A percentile compares a stretch with the other conserved stretches of the same genome.
Evolutionary conservation across 352 stramenopile genomes (phyloP).

Genomic region (Globisporangium radiosum): DNA sequence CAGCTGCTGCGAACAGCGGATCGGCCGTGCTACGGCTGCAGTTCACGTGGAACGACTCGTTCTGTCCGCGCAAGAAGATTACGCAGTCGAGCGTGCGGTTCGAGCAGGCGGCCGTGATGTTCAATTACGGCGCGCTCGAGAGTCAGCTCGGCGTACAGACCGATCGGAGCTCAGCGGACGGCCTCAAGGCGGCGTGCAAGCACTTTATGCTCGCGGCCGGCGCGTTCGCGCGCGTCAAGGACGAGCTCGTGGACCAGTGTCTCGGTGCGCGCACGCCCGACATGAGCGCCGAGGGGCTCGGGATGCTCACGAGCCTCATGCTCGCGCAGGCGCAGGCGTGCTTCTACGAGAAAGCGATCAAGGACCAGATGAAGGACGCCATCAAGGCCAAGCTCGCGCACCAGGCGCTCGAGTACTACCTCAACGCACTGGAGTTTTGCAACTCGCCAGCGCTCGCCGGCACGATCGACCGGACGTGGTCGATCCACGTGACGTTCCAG

Average conservation of each 20-base stretch:
- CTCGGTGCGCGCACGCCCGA: slow-evolving; percentile 43
- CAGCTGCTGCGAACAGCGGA: background rate
- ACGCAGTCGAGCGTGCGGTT: slow-evolving; percentile 56
- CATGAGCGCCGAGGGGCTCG: slow-evolving; percentile 56
- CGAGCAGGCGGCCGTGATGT: slow-evolving; percentile 81
- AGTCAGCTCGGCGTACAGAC: slow-evolving; percentile 77
- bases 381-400: slow-evolving; percentile 82
- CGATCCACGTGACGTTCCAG: slow-evolving; percentile 61
- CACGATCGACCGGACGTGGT: slow-evolving; percentile 61
- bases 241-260: slow-evolving; percentile 38
- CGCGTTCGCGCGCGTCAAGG: slow-evolving; percentile 56
- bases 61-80: slow-evolving; percentile 83
- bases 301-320: slow-evolving; percentile 69
- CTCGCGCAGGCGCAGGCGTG: slow-evolving; percentile 84
- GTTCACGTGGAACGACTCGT: slow-evolving; percentile 91
- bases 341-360: slow-evolving; percentile 90
- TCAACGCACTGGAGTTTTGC: slow-evolving; percentile 45
- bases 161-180: slow-evolving; percentile 63
- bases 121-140: slow-evolving; percentile 81
- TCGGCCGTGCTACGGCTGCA: slow-evolving; percentile 35
- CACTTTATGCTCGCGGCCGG: slow-evolving; percentile 85
- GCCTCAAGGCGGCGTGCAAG: slow-evolving; percentile 75
- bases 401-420: slow-evolving; percentile 67
- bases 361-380: slow-evolving; percentile 78
- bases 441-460: slow-evolving; percentile 39